These are phyloP conservation scores for Amauroascus verrucosus DNA, from an alignment of 2,329 filamentous ascomycete species.

Conservation along the genomic window DNA sequence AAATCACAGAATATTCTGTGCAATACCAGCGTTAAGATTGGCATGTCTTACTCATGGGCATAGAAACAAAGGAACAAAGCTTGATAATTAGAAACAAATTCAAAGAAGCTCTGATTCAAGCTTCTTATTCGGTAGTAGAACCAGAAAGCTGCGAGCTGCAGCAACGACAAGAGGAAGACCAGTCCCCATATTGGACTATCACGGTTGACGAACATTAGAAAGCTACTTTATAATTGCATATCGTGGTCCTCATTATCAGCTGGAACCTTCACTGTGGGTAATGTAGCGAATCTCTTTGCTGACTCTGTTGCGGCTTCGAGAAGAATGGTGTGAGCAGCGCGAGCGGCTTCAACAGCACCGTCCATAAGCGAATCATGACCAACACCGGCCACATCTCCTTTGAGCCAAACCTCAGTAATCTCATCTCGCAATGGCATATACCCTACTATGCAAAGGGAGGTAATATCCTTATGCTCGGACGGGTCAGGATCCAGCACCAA, in stretches of 20 bases:
- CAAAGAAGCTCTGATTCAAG: background rate
- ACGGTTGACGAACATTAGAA: background rate
- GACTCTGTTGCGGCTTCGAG: constrained; percentile 52
- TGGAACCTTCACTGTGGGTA: constrained; percentile 7
- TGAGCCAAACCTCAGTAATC: constrained; percentile 89
- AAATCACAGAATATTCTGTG: background rate
- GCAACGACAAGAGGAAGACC: background rate
- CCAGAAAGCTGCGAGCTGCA: background rate
- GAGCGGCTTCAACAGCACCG: constrained; percentile 53
- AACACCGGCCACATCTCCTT: constrained; percentile 50
- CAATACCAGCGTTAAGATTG: background rate
- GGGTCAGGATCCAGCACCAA: constrained; percentile 69
- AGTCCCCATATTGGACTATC: background rate
- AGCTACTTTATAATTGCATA: constrained; percentile 6
- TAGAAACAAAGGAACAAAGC: background rate
- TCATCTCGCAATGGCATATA: constrained; percentile 83
- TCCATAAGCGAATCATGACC: constrained; percentile 48
- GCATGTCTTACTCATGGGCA: constrained; percentile 3
- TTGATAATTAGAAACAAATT: background rate
- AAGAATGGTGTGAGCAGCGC: constrained; percentile 49
- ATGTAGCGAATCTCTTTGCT: constrained; percentile 32
- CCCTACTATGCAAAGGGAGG: constrained; percentile 79
- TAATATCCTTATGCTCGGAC: constrained; percentile 63
- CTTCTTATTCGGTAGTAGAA: background rate
- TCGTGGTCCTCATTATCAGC: constrained; percentile 5